Percentiles rank a stretch among this genome's conserved stretches.
Conservation (phyloP, 2,329 filamentous ascomycete species). For the Penicillium sp. region DNA sequence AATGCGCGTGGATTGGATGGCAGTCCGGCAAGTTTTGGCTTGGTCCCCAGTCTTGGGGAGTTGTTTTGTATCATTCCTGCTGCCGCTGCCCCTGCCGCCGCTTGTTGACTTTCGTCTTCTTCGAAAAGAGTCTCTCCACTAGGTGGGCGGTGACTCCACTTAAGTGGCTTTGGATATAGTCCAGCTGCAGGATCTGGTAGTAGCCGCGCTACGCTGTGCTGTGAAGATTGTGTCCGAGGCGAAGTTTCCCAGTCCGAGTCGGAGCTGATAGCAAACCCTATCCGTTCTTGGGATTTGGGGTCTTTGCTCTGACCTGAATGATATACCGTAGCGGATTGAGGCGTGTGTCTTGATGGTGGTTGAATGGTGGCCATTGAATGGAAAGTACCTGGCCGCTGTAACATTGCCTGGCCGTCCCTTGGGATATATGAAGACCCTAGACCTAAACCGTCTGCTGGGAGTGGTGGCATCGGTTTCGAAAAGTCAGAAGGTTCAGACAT, state of each 20-base stretch:
- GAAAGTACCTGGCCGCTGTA: slow-evolving; percentile 12
- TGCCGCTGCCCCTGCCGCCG: background rate
- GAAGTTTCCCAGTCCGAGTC: slow-evolving; percentile 29
- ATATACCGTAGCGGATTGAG: slow-evolving; percentile 18
- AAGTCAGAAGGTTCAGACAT: slow-evolving; percentile 40
- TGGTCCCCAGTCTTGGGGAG: slow-evolving; percentile 1
- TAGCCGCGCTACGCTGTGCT: slow-evolving; percentile 39
- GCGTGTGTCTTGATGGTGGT: slow-evolving; percentile 18
- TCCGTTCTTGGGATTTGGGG: slow-evolving; percentile 6
- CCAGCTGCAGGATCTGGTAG: slow-evolving; percentile 35
- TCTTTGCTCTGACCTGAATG: background rate
- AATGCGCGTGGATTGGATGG: slow-evolving; percentile 39
- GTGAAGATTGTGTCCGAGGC: slow-evolving; percentile 33
- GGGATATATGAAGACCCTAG: slow-evolving; percentile 7
- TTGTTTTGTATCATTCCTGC: background rate
- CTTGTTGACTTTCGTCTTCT: slow-evolving; percentile 32
- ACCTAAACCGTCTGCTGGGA: slow-evolving; percentile 19
- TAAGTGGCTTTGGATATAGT: slow-evolving; percentile 41
- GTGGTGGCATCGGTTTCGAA: slow-evolving; percentile 22
- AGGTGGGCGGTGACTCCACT: slow-evolving; percentile 28
- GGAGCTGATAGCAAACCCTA: slow-evolving; percentile 22
- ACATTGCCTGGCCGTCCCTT: slow-evolving; percentile 15
- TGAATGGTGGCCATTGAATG: slow-evolving; percentile 17
- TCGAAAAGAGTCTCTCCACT: slow-evolving; percentile 41
- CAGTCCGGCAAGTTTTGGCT: slow-evolving; percentile 25